A percentile compares a stretch with the other conserved stretches of the same genome.
These are phyloP conservation scores for Annona cherimola DNA, from an alignment of 164 flowering plant genomes.

Conservation along the genomic window DNA sequence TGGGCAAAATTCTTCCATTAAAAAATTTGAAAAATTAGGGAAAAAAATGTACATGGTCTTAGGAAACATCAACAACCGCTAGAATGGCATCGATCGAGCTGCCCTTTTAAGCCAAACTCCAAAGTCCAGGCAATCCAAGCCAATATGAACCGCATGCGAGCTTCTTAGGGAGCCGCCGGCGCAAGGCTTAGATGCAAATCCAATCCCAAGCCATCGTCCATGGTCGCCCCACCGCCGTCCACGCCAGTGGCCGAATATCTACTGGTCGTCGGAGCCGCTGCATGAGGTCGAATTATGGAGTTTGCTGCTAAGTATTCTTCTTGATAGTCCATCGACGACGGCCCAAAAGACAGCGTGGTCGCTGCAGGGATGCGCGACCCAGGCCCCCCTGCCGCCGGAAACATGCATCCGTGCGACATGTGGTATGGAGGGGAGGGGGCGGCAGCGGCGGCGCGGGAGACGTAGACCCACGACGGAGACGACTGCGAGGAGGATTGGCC, in stretches of 20 bases:
- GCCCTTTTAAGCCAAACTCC: background rate
- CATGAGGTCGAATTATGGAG: slow-evolving; percentile 3
- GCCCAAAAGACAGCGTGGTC: background rate
- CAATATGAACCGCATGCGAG: background rate
- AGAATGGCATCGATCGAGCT: background rate
- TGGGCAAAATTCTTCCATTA: slow-evolving; percentile 3
- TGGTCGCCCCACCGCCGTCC: slow-evolving; percentile 37
- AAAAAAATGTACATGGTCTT: slow-evolving; percentile 2
- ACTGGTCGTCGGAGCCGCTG: slow-evolving; percentile 38
- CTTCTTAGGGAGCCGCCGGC: slow-evolving; percentile 56
- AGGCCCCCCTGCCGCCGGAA: background rate
- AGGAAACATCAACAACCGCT: background rate
- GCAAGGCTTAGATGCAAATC: slow-evolving; percentile 91
- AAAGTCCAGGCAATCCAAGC: background rate
- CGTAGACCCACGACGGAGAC: slow-evolving; percentile 39
- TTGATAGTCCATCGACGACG: background rate
- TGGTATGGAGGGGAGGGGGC: slow-evolving; percentile 19
- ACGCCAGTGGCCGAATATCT: slow-evolving; percentile 32
- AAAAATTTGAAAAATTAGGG: slow-evolving; percentile 1
- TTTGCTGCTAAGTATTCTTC: background rate
- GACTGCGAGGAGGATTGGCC: slow-evolving; percentile 19
- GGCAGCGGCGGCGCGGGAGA: slow-evolving; percentile 45
- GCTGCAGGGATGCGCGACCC: background rate
- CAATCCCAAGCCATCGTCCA: slow-evolving; percentile 61
- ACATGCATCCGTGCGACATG: background rate